Evolutionary conservation across 345 rosid genomes (phyloP).

Genomic region (Populus alba): DNA sequence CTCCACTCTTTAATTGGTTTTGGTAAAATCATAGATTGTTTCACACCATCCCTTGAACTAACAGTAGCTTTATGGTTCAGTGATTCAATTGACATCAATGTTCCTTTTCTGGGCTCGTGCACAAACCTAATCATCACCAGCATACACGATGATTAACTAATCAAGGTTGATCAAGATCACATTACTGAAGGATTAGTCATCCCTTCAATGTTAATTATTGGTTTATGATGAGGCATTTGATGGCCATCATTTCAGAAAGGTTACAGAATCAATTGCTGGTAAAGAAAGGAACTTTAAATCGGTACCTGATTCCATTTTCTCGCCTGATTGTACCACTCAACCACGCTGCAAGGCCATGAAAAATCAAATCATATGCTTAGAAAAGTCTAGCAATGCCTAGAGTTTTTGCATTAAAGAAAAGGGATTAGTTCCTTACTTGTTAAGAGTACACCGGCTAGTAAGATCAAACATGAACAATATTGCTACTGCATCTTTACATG

Average conservation of each 20-base stretch:
- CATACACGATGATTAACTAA: neutral
- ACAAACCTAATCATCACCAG: neutral
- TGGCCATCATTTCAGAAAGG: neutral
- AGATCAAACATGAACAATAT: slow-evolving; percentile 96
- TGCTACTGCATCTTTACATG: slow-evolving; percentile 97
- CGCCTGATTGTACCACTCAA: slow-evolving; percentile 79
- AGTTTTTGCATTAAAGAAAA: neutral
- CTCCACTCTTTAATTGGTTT: slow-evolving; percentile 12
- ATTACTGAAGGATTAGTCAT: neutral
- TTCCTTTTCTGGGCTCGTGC: slow-evolving; percentile 5
- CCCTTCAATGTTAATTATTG: slow-evolving; percentile 1
- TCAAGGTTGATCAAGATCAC: neutral
- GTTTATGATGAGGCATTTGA: neutral
- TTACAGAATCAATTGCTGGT: neutral
- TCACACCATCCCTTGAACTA: slow-evolving; percentile 7
- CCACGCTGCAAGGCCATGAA: slow-evolving; percentile 46
- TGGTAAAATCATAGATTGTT: neutral
- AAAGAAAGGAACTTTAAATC: neutral
- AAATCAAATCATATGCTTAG: neutral
- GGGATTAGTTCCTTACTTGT: slow-evolving; percentile 43
- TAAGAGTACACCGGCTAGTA: slow-evolving; percentile 90
- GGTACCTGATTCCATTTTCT: slow-evolving; percentile 96
- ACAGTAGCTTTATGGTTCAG: slow-evolving; percentile 11
- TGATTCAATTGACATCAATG: slow-evolving; percentile 16
- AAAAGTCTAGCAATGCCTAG: neutral